Base-by-base conservation (phyloP, 2,329 filamentous ascomycete genomes). In the Aulographum hederae region DNA sequence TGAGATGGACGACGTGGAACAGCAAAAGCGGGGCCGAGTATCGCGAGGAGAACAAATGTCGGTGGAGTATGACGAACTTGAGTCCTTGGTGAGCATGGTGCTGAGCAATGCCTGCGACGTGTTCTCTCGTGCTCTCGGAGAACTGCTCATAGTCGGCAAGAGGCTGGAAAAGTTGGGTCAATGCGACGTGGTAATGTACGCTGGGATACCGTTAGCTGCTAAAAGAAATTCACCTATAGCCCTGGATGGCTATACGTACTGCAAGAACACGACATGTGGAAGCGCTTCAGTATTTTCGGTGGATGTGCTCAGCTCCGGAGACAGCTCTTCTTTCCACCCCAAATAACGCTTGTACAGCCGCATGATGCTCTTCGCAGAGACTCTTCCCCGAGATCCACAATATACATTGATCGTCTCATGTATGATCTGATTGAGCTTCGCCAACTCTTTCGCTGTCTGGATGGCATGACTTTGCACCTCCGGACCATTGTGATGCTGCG, bases 251-350 rank as follows among this genome's bases (percentile, higher is more conserved):
- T 32, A 17, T 4, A 34, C 43, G 28, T 38, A 48, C 45, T 48
- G 44, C 5, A 48, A 36, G 26, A 36, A 42, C 11, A 45, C 36
- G 25, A 47, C 38, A 32, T 46, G 44, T 10, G 46, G 45, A n/a
- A 46, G 30, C 6, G 37, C 27, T 17, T 23, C 20, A n/a, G n/a
- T n/a, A 23, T n/a, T 34, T 14, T 37, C 35, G 14, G 37, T 29
- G 2, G 35, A 30, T 12, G 38, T 23, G 10, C 18, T 17, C 31
- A 46, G 28, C 13, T 35, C 26, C 16, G 33, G n/a, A 3, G 45
- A 41, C 21, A 47, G 32, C 12, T 29, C 25, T 10, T 37, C 25
- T 31, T 40, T 41, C 45, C 45, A 48, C 12, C 33, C 27, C 5
- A 41, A 19, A 18, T 38, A 43, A n/a, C 35, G 37, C 16, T 30